These are phyloP conservation scores for Coemansia guatemalensis DNA, from an alignment of 192 early-diverging fungal genomes.

Conservation along the genomic window DNA sequence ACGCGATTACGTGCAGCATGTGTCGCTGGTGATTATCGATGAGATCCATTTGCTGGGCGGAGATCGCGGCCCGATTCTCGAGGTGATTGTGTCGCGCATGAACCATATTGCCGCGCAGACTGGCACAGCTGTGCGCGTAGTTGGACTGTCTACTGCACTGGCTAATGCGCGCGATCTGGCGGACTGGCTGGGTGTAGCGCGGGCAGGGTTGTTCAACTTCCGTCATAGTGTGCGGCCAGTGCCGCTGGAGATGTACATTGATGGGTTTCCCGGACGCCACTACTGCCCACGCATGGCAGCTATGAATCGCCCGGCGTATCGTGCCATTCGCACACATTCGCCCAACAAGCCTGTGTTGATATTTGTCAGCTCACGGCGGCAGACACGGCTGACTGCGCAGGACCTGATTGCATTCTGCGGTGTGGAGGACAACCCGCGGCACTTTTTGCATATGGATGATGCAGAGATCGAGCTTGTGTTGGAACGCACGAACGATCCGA, in stretches of 20 bases:
- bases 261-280: conserved; percentile 94
- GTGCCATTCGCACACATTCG: conserved; percentile 93
- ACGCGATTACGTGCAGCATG: conserved; percentile 83
- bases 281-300: conserved; percentile 98
- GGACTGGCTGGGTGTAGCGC: conserved; percentile 92
- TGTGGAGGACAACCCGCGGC: conserved; percentile 87
- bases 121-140: conserved; percentile 76
- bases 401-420: conserved; percentile 94
- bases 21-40: conserved; percentile 94
- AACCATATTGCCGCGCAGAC: conserved; percentile 91
- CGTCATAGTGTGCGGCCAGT: conserved; percentile 95
- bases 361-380: conserved; percentile 96
- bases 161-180: conserved; percentile 96
- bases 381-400: conserved; percentile 94
- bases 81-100: conserved; percentile 98
- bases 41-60: conserved; percentile 98
- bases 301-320: conserved; percentile 98
- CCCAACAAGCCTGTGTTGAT: conserved; percentile 92
- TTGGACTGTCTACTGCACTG: conserved; percentile 93
- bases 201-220: conserved; percentile 94
- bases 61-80: conserved; percentile 95
- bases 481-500: conserved; percentile 74
- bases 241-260: conserved; percentile 95
- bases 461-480: conserved; percentile 68
- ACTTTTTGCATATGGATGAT: conserved; percentile 87